Evolutionary conservation across 345 rosid genomes (phyloP).

Genomic region (Kandelia obovata): DNA sequence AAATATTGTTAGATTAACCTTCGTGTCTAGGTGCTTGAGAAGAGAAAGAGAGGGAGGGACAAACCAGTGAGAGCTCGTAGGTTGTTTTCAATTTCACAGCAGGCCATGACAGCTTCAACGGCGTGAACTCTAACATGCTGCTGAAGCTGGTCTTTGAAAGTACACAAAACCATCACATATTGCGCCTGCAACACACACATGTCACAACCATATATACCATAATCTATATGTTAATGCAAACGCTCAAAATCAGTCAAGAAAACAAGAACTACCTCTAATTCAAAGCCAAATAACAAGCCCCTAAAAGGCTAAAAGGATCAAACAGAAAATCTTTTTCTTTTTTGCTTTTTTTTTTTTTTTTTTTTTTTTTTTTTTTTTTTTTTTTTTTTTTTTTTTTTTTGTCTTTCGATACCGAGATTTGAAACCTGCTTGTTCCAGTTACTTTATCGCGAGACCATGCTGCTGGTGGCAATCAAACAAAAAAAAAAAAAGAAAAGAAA

Average conservation of each 20-base stretch:
- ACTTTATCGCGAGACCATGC: too few relatives aligned
- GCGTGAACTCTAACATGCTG: slow-evolving; percentile 98
- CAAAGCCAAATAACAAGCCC: not conserved
- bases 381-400: too few relatives aligned
- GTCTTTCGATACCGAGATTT: too few relatives aligned
- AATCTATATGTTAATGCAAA: too few relatives aligned
- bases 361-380: too few relatives aligned
- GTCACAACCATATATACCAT: too few relatives aligned
- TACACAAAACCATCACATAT: slow-evolving; percentile 79
- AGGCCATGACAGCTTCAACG: slow-evolving; percentile 97
- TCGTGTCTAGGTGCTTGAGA: not conserved
- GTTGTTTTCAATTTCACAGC: slow-evolving; percentile 91
- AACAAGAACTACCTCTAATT: slow-evolving; percentile 1
- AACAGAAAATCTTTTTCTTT: too few relatives aligned
- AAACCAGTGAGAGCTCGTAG: slow-evolving; percentile 89
- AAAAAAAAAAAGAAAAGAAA: not conserved
- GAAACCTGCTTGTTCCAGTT: too few relatives aligned
- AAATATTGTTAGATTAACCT: not conserved
- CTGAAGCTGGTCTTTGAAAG: slow-evolving; percentile 97
- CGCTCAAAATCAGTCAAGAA: not conserved
- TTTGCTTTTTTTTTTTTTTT: too few relatives aligned
- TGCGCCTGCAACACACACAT: slow-evolving; percentile 51
- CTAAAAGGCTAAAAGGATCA: not conserved
- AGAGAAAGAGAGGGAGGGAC: slow-evolving; percentile 5
- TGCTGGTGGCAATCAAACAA: not conserved